phyloP scores from a whole-genome alignment of 2,329 filamentous ascomycete genomes.

The Orbilia quercus region DNA sequence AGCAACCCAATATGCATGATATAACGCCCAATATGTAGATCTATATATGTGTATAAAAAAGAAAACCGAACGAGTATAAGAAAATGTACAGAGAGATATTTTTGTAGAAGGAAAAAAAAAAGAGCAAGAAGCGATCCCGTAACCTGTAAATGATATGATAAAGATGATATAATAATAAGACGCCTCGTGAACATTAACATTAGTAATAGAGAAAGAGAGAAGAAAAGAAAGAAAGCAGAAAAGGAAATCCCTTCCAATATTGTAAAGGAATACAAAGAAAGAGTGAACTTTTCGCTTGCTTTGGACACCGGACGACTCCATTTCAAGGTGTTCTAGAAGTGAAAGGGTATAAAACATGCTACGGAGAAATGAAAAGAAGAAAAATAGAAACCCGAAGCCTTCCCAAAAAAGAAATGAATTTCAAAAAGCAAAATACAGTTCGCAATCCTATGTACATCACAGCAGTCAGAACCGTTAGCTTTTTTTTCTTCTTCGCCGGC shows the following conservation, averaged over 20 bases:
- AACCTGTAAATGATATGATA: slow-evolving; percentile 19
- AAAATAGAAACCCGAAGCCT: slow-evolving; percentile 53
- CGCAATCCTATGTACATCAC: slow-evolving; percentile 40
- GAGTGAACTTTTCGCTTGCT: slow-evolving; percentile 53
- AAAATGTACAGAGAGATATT: slow-evolving; percentile 1
- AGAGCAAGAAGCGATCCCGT: slow-evolving; percentile 17
- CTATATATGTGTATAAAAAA: slow-evolving; percentile 21
- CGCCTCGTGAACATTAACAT: slow-evolving; percentile 45
- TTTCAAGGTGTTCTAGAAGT: slow-evolving; percentile 53
- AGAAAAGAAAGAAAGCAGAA: slow-evolving; percentile 48
- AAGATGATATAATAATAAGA: slow-evolving; percentile 30
- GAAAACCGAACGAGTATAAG: neutral
- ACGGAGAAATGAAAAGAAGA: slow-evolving; percentile 57
- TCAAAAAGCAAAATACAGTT: slow-evolving; percentile 58
- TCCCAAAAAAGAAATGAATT: slow-evolving; percentile 41
- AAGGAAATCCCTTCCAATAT: slow-evolving; percentile 51
- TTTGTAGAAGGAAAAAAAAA: slow-evolving; percentile 4
- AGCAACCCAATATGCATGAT: slow-evolving; percentile 1
- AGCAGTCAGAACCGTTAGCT: slow-evolving; percentile 17
- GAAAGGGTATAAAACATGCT: slow-evolving; percentile 48
- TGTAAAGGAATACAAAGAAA: slow-evolving; percentile 54
- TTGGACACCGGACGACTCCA: slow-evolving; percentile 47
- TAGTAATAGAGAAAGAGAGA: slow-evolving; percentile 41
- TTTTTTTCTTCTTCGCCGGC: slow-evolving; percentile 13
- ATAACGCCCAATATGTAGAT: slow-evolving; percentile 5